phyloP scores from a whole-genome alignment of 352 stramenopile genomes.

The Phytophthora parvispora region DNA sequence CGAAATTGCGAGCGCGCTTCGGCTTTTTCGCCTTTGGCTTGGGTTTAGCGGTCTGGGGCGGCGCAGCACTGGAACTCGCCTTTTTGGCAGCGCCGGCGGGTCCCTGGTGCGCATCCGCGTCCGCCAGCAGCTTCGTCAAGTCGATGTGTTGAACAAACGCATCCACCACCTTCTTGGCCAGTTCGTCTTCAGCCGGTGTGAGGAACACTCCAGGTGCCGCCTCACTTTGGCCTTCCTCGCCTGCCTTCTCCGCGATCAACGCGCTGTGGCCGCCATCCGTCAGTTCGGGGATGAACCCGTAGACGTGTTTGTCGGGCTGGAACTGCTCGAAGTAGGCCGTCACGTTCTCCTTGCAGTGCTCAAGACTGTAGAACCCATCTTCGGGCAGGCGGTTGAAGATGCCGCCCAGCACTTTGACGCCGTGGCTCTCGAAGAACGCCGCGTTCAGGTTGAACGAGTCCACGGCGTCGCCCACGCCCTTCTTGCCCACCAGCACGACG shows the following conservation, averaged over 20 bases:
- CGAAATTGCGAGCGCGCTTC: conserved; percentile 38
- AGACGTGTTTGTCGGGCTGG: conserved; percentile 70
- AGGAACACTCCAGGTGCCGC: conserved; percentile 37
- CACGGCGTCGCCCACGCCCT: conserved; percentile 97
- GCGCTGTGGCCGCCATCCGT: conserved; percentile 30
- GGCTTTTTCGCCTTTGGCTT: conserved; percentile 28
- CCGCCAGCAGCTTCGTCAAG: conserved; percentile 45
- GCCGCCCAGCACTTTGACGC: conserved; percentile 95
- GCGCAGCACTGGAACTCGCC: background rate
- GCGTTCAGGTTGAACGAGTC: conserved; percentile 99
- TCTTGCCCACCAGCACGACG: conserved; percentile 96
- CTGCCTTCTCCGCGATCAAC: conserved; percentile 24
- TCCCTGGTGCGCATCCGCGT: conserved; percentile 34
- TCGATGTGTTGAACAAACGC: conserved; percentile 49
- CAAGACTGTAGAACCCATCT: conserved; percentile 96
- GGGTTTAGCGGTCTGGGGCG: conserved; percentile 2
- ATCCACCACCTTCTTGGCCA: conserved; percentile 51
- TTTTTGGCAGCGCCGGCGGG: conserved; percentile 10
- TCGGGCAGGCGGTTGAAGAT: conserved; percentile 97
- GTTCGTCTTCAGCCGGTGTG: conserved; percentile 24
- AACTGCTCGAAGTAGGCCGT: conserved; percentile 93
- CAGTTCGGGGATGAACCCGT: conserved; percentile 89
- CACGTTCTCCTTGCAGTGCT: conserved; percentile 93
- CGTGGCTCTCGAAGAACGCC: conserved; percentile 93
- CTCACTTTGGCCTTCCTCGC: conserved; percentile 19